Conservation (phyloP, 768 basidiomycete genomes). For the Clitopilus passeckerianus region DNA sequence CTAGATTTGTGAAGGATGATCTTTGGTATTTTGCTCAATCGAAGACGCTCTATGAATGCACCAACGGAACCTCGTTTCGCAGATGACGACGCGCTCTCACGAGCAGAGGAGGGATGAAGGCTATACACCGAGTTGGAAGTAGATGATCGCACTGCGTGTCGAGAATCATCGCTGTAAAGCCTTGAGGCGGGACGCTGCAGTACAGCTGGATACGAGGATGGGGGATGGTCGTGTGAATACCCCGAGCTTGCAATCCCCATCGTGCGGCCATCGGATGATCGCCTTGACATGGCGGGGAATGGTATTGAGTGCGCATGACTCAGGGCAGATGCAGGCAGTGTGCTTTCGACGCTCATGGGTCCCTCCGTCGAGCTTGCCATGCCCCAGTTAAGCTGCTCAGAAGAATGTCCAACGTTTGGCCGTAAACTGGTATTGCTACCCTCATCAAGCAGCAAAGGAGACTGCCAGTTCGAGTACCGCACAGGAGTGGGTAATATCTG, state of each 20-base stretch:
- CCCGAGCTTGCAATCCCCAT: background rate
- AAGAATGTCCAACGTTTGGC: conserved; percentile 8
- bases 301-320: background rate
- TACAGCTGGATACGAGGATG: background rate
- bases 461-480: conserved; percentile 8
- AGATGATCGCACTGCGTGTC: background rate
- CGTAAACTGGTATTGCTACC: conserved; percentile 26
- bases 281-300: background rate
- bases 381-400: background rate
- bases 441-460: conserved; percentile 18
- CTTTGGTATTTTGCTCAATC: background rate
- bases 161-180: background rate
- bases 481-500: conserved; percentile 1
- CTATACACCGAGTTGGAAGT: background rate
- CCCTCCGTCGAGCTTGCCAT: background rate
- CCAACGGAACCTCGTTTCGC: background rate
- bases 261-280: background rate
- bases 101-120: background rate
- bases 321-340: background rate
- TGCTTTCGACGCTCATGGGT: background rate
- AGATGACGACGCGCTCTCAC: background rate
- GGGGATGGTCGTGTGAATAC: background rate
- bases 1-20: background rate
- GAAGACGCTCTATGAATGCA: background rate
- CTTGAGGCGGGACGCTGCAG: background rate